Percentiles rank a stretch among this genome's conserved stretches.
Conservation (phyloP, 1,284 basidiomycete species). For the Leccinum pachyderme region DNA sequence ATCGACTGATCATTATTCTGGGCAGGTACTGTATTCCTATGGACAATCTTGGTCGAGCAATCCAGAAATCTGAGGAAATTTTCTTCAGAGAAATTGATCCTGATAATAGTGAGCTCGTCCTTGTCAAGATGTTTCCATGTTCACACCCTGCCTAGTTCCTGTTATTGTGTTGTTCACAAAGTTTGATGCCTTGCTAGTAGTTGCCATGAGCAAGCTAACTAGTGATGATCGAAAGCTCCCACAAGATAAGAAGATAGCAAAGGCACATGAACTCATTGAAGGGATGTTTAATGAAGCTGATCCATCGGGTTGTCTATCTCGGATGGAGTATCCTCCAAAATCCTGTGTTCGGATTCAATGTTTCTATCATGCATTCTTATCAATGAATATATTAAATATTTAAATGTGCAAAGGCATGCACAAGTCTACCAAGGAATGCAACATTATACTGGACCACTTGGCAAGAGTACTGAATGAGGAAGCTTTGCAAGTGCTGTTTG, state of each 20-base stretch:
- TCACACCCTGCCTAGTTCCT: not conserved
- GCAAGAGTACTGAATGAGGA: not conserved
- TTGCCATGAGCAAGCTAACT: not conserved
- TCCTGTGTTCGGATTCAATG: not conserved
- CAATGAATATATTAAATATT: too few species aligned
- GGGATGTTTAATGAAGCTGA: not conserved
- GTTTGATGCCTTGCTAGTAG: not conserved
- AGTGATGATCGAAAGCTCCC: not conserved
- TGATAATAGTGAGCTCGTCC: not conserved
- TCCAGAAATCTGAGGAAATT: not conserved
- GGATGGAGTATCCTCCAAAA: not conserved
- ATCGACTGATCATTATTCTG: not conserved
- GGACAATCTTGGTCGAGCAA: not conserved
- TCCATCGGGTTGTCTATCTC: not conserved
- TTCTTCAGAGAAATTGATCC: not conserved
- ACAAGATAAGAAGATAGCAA: not conserved
- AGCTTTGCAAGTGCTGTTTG: not conserved
- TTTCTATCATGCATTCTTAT: not conserved
- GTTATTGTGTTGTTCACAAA: not conserved
- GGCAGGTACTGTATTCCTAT: not conserved
- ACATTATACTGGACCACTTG: not conserved
- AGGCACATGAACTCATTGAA: not conserved
- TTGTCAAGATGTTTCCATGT: not conserved
- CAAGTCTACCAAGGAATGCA: not conserved
- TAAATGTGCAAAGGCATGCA: not conserved